Conservation (phyloP, 805 yeast genomes). For the Zygosaccharomyces gambellarensis region DNA sequence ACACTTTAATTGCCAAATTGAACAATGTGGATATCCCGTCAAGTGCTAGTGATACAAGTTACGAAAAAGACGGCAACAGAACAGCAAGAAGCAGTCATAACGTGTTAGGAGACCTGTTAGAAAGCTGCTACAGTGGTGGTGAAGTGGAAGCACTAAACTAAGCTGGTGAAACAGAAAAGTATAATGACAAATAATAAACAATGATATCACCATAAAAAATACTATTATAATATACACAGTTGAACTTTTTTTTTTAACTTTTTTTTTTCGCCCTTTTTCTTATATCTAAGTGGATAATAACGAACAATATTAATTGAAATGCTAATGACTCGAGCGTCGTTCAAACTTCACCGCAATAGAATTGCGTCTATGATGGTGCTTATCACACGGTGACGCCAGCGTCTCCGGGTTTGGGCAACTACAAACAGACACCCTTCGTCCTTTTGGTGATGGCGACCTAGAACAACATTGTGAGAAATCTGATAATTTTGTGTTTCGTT, state of each 20-base stretch:
- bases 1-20: not conserved
- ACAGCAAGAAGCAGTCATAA: slow-evolving; percentile 2
- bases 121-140: slow-evolving; percentile 15
- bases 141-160: not conserved
- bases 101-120: slow-evolving; percentile 12
- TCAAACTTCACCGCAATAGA: slow-evolving; percentile 27
- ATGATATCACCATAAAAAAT: not conserved
- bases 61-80: slow-evolving; percentile 1
- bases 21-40: slow-evolving; percentile 1
- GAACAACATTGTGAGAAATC: slow-evolving; percentile 5
- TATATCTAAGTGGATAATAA: not conserved
- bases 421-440: slow-evolving; percentile 1
- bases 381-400: slow-evolving; percentile 21
- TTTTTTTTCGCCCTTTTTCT: not conserved
- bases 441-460: slow-evolving; percentile 1
- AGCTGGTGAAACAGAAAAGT: not conserved
- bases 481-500: not conserved
- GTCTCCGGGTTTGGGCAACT: slow-evolving; percentile 1
- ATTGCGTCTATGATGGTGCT: slow-evolving; percentile 33
- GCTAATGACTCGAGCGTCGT: slow-evolving; percentile 9
- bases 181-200: not conserved
- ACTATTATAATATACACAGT: not conserved
- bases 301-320: not conserved
- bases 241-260: not conserved
- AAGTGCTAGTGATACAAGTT: slow-evolving; percentile 2